phyloP scores from a whole-genome alignment of 169 alveolate genomes.

The Cryptosporidium ubiquitum region DNA sequence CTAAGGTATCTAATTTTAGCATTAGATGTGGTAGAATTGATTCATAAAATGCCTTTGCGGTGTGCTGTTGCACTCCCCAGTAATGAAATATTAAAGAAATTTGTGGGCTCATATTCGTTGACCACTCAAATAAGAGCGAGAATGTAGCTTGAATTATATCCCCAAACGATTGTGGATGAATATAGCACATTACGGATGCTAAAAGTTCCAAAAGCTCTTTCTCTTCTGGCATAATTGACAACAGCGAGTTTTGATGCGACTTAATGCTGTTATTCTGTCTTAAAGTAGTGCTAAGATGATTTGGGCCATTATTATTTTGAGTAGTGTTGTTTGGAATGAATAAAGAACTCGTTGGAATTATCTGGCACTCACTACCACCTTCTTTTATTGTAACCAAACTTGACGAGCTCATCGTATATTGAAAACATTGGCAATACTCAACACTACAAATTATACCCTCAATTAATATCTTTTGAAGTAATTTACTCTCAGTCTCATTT shows the following conservation, averaged over 20 bases:
- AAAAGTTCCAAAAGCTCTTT: slow-evolving; percentile 56
- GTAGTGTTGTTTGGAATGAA: not conserved
- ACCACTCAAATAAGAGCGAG: slow-evolving; percentile 59
- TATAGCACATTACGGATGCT: slow-evolving; percentile 55
- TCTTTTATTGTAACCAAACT: slow-evolving; percentile 7
- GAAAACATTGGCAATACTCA: slow-evolving; percentile 47
- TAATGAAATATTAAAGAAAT: slow-evolving; percentile 57
- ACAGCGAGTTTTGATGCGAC: slow-evolving; percentile 9
- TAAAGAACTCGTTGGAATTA: slow-evolving; percentile 40
- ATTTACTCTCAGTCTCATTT: slow-evolving; percentile 63
- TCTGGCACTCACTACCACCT: slow-evolving; percentile 49
- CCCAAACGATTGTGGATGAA: slow-evolving; percentile 72
- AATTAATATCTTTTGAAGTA: slow-evolving; percentile 42
- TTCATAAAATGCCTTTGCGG: slow-evolving; percentile 46
- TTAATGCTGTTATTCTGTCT: not conserved
- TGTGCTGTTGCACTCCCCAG: slow-evolving; percentile 68
- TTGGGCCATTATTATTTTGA: not conserved
- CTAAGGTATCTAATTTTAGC: slow-evolving; percentile 35
- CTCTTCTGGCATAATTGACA: slow-evolving; percentile 70
- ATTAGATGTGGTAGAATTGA: slow-evolving; percentile 59
- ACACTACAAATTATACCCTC: slow-evolving; percentile 72
- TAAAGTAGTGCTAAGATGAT: not conserved
- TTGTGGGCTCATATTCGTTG: slow-evolving; percentile 65
- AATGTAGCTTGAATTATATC: slow-evolving; percentile 71
- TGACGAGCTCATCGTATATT: slow-evolving; percentile 22